Conservation (phyloP, 202 grass and related monocot species). For the Setaria italica region DNA sequence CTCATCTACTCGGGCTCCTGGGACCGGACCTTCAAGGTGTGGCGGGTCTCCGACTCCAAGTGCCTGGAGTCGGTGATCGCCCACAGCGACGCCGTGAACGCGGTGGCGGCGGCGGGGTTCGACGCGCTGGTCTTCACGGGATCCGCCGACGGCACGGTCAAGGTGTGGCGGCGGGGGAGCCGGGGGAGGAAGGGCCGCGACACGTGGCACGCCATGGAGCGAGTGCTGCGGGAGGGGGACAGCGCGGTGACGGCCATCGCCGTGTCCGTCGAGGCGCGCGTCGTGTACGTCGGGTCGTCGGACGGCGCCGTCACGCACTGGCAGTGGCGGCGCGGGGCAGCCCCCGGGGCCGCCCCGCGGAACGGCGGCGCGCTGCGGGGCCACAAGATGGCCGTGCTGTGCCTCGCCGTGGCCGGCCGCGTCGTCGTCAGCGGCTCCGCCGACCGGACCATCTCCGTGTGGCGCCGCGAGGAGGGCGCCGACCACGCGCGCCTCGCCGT, state of each 20-base stretch:
- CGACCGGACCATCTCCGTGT: conserved; percentile 67
- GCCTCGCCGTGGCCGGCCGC: conserved; percentile 56
- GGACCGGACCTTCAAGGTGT: conserved; percentile 83
- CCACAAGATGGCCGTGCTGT: conserved; percentile 72
- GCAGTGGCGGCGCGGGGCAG: conserved; percentile 41
- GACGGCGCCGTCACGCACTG: conserved; percentile 71
- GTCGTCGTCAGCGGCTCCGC: conserved; percentile 71
- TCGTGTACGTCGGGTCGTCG: conserved; percentile 70
- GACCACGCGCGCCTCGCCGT: conserved; percentile 55
- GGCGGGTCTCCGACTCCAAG: conserved; percentile 66
- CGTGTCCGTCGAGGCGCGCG: conserved; percentile 43
- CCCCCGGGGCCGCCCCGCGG: not conserved
- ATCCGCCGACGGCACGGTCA: conserved; percentile 75
- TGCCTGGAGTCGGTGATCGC: conserved; percentile 78
- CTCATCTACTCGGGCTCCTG: conserved; percentile 81
- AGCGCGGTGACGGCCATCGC: conserved; percentile 69
- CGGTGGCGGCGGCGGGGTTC: conserved; percentile 57
- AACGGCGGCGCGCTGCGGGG: conserved; percentile 55
- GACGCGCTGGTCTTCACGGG: conserved; percentile 68
- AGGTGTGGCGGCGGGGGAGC: conserved; percentile 67
- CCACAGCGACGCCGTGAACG: conserved; percentile 78
- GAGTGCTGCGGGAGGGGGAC: conserved; percentile 59
- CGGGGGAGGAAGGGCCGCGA: not conserved
- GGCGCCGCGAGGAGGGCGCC: conserved; percentile 56
- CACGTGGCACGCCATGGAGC: conserved; percentile 56